phyloP scores from a whole-genome alignment of 305 asterid genomes.

The Euphrasia arctica region DNA sequence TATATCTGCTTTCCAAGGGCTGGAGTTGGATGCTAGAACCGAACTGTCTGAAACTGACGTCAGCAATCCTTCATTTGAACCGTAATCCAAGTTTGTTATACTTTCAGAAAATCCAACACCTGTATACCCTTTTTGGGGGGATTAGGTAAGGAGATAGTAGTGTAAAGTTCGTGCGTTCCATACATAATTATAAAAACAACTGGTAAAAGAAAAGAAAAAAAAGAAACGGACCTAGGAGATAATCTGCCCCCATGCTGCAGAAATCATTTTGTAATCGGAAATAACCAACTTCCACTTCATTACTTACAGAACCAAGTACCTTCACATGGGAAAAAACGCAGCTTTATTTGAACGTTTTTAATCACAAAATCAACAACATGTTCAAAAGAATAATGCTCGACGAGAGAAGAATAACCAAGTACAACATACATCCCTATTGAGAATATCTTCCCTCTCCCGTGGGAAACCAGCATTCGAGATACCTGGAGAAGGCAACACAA shows the following conservation, averaged over 20 bases:
- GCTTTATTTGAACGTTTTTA: too few species aligned
- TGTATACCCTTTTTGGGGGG: slow-evolving; percentile 23
- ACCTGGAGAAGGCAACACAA: slow-evolving; percentile 32
- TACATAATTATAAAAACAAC: too few species aligned
- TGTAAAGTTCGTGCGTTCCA: too few species aligned
- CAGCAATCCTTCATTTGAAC: slow-evolving; percentile 36
- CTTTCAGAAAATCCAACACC: slow-evolving; percentile 71
- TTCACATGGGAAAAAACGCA: slow-evolving; percentile 7
- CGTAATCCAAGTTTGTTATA: slow-evolving; percentile 19
- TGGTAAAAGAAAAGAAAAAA: background rate
- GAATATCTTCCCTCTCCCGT: slow-evolving; percentile 33
- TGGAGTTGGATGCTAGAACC: slow-evolving; percentile 37
- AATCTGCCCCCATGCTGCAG: slow-evolving; percentile 70
- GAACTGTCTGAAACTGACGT: slow-evolving; percentile 44
- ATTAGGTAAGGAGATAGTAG: too few species aligned
- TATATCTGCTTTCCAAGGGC: slow-evolving; percentile 50
- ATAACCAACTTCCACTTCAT: slow-evolving; percentile 50
- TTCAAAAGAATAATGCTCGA: too few species aligned
- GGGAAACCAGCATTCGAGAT: slow-evolving; percentile 31
- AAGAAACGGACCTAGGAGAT: slow-evolving; percentile 52
- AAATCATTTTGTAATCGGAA: slow-evolving; percentile 51
- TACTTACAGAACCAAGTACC: slow-evolving; percentile 51
- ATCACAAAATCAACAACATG: too few species aligned
- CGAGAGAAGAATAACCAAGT: background rate
- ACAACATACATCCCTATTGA: slow-evolving; percentile 43